These are phyloP conservation scores for Trametes sp. DNA, from an alignment of 1,284 basidiomycete genomes.

Conservation along the genomic window DNA sequence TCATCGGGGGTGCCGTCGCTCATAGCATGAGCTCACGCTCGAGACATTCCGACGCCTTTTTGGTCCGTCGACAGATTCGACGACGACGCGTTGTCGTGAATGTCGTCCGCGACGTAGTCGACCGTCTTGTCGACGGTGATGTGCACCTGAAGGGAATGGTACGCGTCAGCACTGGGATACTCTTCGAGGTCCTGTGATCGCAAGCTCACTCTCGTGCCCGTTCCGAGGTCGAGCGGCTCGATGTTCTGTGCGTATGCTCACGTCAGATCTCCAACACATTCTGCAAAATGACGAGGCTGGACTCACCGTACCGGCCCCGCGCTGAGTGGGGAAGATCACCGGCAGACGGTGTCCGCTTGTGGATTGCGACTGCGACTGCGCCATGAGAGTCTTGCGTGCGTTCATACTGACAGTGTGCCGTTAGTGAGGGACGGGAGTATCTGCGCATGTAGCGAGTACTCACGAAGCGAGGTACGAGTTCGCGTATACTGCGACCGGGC, in stretches of 20 bases:
- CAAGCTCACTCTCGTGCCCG: neutral
- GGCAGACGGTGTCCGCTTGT: constrained; percentile 28
- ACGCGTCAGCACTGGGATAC: too few species aligned
- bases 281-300: neutral
- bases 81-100: constrained; percentile 13
- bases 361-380: constrained; percentile 24
- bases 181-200: neutral
- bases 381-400: constrained; percentile 32
- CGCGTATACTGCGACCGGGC: constrained; percentile 29
- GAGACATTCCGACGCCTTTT: constrained; percentile 14
- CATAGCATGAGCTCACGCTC: neutral
- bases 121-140: constrained; percentile 39
- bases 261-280: neutral
- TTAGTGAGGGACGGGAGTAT: neutral
- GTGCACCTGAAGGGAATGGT: constrained; percentile 30
- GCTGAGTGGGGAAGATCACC: constrained; percentile 27
- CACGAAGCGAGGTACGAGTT: constrained; percentile 35
- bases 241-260: constrained; percentile 3
- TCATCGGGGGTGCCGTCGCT: too few species aligned
- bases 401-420: constrained; percentile 29
- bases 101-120: constrained; percentile 33
- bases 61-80: constrained; percentile 14
- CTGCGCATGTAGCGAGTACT: neutral
- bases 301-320: constrained; percentile 19
- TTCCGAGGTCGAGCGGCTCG: constrained; percentile 24